Evolutionary conservation across 257 asterid genomes (phyloP), one percentile per base, ranked within the genome.

Genomic region (Solanum megistacrolobum): DNA sequence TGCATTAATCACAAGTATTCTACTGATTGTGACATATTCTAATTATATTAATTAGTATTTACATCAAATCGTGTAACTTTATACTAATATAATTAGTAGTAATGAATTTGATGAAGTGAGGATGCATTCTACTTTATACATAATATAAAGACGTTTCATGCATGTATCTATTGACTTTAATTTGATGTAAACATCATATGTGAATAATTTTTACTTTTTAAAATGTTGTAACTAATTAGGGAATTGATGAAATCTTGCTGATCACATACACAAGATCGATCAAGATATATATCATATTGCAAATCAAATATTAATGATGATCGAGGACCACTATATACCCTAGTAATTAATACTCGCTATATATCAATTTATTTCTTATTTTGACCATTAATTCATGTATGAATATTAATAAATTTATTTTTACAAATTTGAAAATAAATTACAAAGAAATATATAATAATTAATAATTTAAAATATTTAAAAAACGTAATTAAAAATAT

Each of bases 401-500:
- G 12, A 21, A 2, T 55, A 55, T 52, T 52, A 52, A 6, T 52
- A 52, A 0, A 16, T 52, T 52, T 52, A 16, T 16, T 52, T 52
- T 16, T 52, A 6, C n/a, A 58, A 58, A 7, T 58, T 58, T 20
- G 5, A 55, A 20, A 55, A 20, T 55, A 55, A 55, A 20, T 20
- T 18, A 55, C 4, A 20, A 0, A 55, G 0, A 20, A 20, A 7
- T 55, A 58, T 58, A 7, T 58, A 20, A 58, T 58, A 20, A 20
- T 20, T 3, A 21, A 21, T 7, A 58, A 3, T 3, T 58, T 58
- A 58, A 7, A 58, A 58, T 58, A 58, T 58, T 55, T 55, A 5
- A 16, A 52, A 18, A 5, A 16, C 0, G 1, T 16, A 6, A 6
- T 7, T 0, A 5, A 18, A 52, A 52, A 18, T 0, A 18, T 20